phyloP scores from a whole-genome alignment of 352 stramenopile species.

The Proteromonas lacertae region DNA sequence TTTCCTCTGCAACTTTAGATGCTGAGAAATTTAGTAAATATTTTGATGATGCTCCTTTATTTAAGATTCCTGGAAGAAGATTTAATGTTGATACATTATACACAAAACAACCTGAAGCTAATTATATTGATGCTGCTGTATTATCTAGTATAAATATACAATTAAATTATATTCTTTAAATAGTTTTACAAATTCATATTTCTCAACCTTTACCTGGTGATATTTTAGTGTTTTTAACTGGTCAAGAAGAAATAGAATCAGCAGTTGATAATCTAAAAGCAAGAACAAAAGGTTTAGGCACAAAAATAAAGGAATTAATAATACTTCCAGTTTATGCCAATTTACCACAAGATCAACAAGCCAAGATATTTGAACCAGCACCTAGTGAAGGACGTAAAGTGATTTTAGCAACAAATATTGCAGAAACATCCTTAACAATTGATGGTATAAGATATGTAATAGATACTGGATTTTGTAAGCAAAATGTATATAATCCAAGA shows the following conservation, averaged over 20 bases:
- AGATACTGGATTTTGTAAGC: conserved; percentile 96
- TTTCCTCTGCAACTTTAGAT: conserved; percentile 25
- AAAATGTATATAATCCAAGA: conserved; percentile 91
- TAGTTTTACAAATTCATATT: conserved; percentile 89
- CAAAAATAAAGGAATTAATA: conserved; percentile 80
- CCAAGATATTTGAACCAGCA: conserved; percentile 92
- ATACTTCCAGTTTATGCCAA: conserved; percentile 96
- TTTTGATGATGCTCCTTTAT: conserved; percentile 91
- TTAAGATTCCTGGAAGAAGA: conserved; percentile 87
- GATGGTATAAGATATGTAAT: conserved; percentile 98
- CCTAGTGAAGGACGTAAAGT: conserved; percentile 77
- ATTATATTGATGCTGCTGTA: conserved; percentile 92
- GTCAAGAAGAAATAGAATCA: conserved; percentile 96
- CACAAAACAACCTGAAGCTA: conserved; percentile 79
- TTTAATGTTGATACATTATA: conserved; percentile 85
- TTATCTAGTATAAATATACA: conserved; percentile 24
- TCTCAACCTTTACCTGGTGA: conserved; percentile 74
- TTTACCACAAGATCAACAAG: conserved; percentile 80
- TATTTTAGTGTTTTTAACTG: conserved; percentile 94
- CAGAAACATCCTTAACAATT: no score
- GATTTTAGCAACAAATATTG: conserved; percentile 96
- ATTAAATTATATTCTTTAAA: no score
- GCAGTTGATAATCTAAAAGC: conserved; percentile 70
- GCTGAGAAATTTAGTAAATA: conserved; percentile 92
- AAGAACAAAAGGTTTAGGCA: conserved; percentile 58